Conservation (phyloP, 495 filamentous ascomycete genomes). For the Lichenothelia convexa region DNA sequence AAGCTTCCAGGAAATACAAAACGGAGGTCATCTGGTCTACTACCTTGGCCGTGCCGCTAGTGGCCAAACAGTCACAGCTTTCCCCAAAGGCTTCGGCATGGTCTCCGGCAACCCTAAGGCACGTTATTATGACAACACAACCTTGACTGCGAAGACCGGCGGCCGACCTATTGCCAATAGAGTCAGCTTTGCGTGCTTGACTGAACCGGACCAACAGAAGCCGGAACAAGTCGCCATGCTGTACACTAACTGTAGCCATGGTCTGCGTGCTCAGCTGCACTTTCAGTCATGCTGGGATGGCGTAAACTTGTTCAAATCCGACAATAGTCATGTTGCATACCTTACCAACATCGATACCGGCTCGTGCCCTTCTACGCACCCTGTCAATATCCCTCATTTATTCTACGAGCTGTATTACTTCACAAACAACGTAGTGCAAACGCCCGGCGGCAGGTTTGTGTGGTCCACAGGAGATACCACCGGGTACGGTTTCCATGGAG, state of each 20-base stretch:
- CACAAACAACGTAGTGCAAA: slow-evolving; percentile 5
- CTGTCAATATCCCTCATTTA: slow-evolving; percentile 7
- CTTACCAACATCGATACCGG: slow-evolving; percentile 18
- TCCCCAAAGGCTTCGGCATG: slow-evolving; percentile 28
- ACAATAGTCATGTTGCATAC: slow-evolving; percentile 14
- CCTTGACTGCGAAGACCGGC: slow-evolving; percentile 13
- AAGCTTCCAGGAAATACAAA: slow-evolving; percentile 24
- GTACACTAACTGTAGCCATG: slow-evolving; percentile 9
- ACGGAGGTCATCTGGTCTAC: slow-evolving; percentile 23
- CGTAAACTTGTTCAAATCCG: slow-evolving; percentile 9
- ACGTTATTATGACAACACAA: slow-evolving; percentile 19
- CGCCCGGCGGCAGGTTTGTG: slow-evolving; percentile 5
- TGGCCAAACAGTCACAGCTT: slow-evolving; percentile 17
- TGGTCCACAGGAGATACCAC: slow-evolving; percentile 13
- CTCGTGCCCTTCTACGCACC: slow-evolving; percentile 10
- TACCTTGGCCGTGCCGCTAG: slow-evolving; percentile 27
- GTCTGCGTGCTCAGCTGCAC: slow-evolving; percentile 14
- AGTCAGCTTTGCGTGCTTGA: slow-evolving; percentile 22
- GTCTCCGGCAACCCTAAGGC: slow-evolving; percentile 23
- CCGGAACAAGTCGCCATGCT: slow-evolving; percentile 11
- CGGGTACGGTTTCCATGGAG: slow-evolving; percentile 14
- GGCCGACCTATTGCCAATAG: slow-evolving; percentile 20
- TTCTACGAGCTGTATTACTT: slow-evolving; percentile 12
- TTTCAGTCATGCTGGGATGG: slow-evolving; percentile 17
- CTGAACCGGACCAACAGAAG: slow-evolving; percentile 3